Conservation (phyloP, 148 eudicot genomes). For the Fagopyrum esculentum region DNA sequence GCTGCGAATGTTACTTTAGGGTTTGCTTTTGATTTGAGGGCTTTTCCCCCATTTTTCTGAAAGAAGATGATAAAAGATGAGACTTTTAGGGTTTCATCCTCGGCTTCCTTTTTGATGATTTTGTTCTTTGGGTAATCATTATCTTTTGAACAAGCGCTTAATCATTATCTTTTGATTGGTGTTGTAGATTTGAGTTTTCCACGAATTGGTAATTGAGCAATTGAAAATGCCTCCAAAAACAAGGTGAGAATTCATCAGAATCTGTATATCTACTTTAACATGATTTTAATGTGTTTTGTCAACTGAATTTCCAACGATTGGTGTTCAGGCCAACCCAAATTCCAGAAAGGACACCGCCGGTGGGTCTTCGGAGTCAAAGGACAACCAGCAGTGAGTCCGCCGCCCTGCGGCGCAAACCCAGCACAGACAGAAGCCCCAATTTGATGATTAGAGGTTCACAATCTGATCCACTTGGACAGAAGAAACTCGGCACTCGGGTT, state of each 20-base stretch:
- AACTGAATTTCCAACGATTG: not conserved
- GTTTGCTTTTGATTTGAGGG: not conserved
- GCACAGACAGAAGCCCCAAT: constrained; percentile 54
- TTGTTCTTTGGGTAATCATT: not conserved
- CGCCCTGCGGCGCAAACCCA: constrained; percentile 44
- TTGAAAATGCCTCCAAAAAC: constrained; percentile 9
- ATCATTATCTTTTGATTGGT: not conserved
- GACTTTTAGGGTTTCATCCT: not conserved
- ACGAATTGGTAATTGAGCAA: not conserved
- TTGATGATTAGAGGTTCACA: constrained; percentile 44
- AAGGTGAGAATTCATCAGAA: constrained; percentile 1
- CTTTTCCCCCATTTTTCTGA: not conserved
- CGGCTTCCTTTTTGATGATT: not conserved
- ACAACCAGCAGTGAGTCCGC: constrained; percentile 66
- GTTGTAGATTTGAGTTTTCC: not conserved
- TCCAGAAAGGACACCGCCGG: constrained; percentile 54
- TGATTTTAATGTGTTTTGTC: not conserved
- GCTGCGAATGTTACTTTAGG: not conserved
- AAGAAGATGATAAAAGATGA: not conserved
- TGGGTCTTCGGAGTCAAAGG: constrained; percentile 40
- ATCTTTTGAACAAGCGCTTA: not conserved
- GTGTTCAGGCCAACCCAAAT: constrained; percentile 52
- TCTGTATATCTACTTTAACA: not conserved
- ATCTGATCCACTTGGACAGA: constrained; percentile 52
- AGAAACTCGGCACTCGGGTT: constrained; percentile 73